Base-by-base conservation (phyloP, 1,284 basidiomycete species). In the Irpex sp. region DNA sequence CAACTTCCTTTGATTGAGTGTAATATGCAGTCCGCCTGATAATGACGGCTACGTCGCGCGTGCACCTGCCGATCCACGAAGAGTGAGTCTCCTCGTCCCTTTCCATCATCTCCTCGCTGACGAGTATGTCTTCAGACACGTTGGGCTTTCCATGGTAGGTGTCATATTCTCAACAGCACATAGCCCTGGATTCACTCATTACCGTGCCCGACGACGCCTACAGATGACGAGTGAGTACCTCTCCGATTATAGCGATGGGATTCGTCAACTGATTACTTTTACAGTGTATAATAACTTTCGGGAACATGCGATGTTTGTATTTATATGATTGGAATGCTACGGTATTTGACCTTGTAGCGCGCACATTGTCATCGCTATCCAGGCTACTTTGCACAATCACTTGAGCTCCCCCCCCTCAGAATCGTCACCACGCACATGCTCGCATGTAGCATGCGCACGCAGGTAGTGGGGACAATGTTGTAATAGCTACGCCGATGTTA, bases 11-110 rank as follows among this genome's bases (percentile, higher is more conserved):
- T 53, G 8, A 6, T 53, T 17, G 21, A 17, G 9, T 53, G 50
- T 3, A 31, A 19, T 3, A 51, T 35, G 9, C 31, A 55, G 90
- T 51, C 91, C 91, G 2, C 77, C 82, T 63, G 92, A 92, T 69
- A 93, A 94, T 71, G 91, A 93, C 71, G 81, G 88, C 62, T 94
- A 93, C 68, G 87, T 94, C 39, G 77, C 79, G 56, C 82, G 80
- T 61, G 92, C 92, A n/a, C 92, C 92, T 4, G 86, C 90, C 54
- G 92, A 92, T 74, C 92, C 92, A n/a, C 93, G 93, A 85, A 91
- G 92, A 84, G 90, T 89, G 60, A 21, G 81, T 61, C 26, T 7
- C 9, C 21, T 51, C 49, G 17, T 56, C 53, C 50, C 51, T 13
- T 49, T 51, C n/a, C 58, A 9, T 19, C 39, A 9, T 37, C 61